A percentile compares a stretch with the other conserved stretches of the same genome.
Evolutionary conservation across 202 grass and related monocot genomes (phyloP).

Genomic region (Schoenoplectus tabernaemontani): DNA sequence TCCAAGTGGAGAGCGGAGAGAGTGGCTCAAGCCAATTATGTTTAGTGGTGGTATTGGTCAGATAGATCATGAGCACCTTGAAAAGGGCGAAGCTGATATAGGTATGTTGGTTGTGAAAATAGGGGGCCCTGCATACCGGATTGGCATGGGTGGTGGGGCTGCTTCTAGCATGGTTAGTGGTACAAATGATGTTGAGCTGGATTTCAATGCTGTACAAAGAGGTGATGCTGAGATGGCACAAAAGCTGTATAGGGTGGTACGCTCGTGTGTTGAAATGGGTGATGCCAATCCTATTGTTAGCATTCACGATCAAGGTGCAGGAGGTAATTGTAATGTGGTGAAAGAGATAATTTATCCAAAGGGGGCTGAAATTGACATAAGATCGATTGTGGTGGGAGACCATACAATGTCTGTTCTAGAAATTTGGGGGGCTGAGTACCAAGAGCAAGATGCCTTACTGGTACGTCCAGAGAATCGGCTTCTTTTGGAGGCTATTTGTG

Average conservation of each 20-base stretch:
- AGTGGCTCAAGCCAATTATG: constrained; percentile 98
- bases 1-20: constrained; percentile 64
- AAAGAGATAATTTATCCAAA: constrained; percentile 96
- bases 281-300: constrained; percentile 75
- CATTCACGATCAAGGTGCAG: constrained; percentile 94
- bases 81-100: constrained; percentile 66
- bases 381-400: constrained; percentile 77
- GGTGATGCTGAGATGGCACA: constrained; percentile 94
- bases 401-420: constrained; percentile 76
- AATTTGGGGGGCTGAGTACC: constrained; percentile 88
- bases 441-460: constrained; percentile 77
- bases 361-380: constrained; percentile 85
- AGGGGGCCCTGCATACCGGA: constrained; percentile 84
- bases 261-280: constrained; percentile 91
- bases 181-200: constrained; percentile 80
- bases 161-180: constrained; percentile 96
- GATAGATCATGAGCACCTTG: constrained; percentile 78
- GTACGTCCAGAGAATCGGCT: constrained; percentile 53
- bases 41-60: constrained; percentile 91
- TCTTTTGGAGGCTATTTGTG: constrained; percentile 56
- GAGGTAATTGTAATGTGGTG: constrained; percentile 92
- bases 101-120: constrained; percentile 99
- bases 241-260: constrained; percentile 74
- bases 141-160: constrained; percentile 96
- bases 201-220: constrained; percentile 95